These are phyloP conservation scores for Penicillium antarcticum DNA, from an alignment of 495 filamentous ascomycete genomes.

Conservation along the genomic window DNA sequence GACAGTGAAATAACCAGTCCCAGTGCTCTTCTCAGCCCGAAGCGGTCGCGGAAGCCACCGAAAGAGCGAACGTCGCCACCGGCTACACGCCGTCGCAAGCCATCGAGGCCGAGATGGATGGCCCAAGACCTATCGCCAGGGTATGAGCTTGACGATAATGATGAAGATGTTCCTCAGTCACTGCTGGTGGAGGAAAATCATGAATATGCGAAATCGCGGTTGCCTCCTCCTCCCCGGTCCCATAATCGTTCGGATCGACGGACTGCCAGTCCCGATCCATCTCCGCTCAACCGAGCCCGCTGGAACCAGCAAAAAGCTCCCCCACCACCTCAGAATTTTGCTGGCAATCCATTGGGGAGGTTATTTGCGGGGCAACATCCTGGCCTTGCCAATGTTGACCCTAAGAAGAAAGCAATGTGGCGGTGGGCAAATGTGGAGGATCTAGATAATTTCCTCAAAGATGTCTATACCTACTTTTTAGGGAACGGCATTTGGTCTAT, in stretches of 20 bases:
- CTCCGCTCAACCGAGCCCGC: constrained; percentile 54
- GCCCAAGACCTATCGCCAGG: constrained; percentile 21
- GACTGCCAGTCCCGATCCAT: constrained; percentile 37
- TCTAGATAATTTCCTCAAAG: constrained; percentile 82
- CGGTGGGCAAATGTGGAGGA: constrained; percentile 93
- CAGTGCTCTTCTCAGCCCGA: constrained; percentile 38
- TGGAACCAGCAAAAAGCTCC: constrained; percentile 66
- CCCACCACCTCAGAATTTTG: constrained; percentile 43
- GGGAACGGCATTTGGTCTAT: constrained; percentile 92
- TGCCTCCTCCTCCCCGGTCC: constrained; percentile 33
- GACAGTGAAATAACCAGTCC: constrained; percentile 60
- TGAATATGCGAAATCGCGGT: constrained; percentile 32
- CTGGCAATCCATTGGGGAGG: constrained; percentile 22
- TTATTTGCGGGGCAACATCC: constrained; percentile 36
- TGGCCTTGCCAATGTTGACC: constrained; percentile 52
- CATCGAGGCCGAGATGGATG: constrained; percentile 33
- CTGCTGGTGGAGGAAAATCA: constrained; percentile 69
- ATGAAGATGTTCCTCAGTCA: constrained; percentile 90
- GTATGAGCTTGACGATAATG: constrained; percentile 64
- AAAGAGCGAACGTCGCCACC: constrained; percentile 12
- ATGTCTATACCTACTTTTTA: constrained; percentile 88
- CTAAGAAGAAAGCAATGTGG: constrained; percentile 87
- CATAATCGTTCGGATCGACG: constrained; percentile 26
- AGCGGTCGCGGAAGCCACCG: constrained; percentile 10
- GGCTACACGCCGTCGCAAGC: constrained; percentile 27